A percentile compares a stretch with the other conserved stretches of the same genome.
These are phyloP conservation scores for Thielaviopsis euricoi DNA, from an alignment of 2,329 filamentous ascomycete genomes.

Conservation along the genomic window DNA sequence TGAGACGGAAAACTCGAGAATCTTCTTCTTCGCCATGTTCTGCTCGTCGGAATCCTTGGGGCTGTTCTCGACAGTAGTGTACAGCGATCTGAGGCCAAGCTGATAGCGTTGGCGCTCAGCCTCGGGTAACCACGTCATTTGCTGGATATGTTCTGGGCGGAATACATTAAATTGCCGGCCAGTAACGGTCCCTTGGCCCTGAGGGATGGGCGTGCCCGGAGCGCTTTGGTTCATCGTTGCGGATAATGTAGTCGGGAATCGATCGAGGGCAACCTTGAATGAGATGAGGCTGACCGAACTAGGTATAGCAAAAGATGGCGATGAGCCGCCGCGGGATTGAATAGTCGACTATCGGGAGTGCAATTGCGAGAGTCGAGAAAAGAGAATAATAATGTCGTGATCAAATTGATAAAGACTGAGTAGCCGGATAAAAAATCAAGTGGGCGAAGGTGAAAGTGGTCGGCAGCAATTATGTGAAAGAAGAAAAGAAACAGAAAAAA, in stretches of 20 bases:
- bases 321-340: not conserved
- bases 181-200: constrained; percentile 13
- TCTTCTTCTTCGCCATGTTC: constrained; percentile 36
- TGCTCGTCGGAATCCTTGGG: constrained; percentile 32
- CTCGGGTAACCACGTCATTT: constrained; percentile 31
- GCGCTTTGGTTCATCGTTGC: not conserved
- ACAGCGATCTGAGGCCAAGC: constrained; percentile 35
- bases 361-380: too few species aligned
- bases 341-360: too few species aligned
- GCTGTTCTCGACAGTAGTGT: constrained; percentile 33
- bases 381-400: not conserved
- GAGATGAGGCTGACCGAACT: not conserved
- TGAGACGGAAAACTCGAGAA: constrained; percentile 43
- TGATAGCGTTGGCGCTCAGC: constrained; percentile 45
- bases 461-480: not conserved
- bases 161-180: constrained; percentile 26
- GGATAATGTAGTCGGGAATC: constrained; percentile 6
- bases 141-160: constrained; percentile 34
- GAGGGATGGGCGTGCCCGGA: constrained; percentile 13
- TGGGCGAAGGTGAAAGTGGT: not conserved
- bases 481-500: not conserved
- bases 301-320: not conserved
- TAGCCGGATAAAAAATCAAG: not conserved
- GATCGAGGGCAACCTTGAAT: not conserved
- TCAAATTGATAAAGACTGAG: not conserved